Evolutionary conservation across 495 filamentous ascomycete genomes (phyloP), one percentile per base, ranked within the genome.

Genomic region (Lophiostoma macrostomum): DNA sequence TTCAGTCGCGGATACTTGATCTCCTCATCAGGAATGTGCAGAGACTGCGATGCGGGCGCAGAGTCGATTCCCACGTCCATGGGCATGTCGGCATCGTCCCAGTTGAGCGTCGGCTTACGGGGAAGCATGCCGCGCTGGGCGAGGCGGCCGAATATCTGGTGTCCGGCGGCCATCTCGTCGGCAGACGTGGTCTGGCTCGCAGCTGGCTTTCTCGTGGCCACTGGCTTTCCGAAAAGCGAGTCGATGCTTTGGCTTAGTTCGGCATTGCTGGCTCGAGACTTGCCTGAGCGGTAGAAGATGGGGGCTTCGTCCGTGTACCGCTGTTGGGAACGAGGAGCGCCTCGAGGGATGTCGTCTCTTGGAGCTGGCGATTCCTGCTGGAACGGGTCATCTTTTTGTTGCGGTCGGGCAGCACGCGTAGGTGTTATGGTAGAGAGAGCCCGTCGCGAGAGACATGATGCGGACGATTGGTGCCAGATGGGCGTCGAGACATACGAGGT

Each of bases 1-100:
- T 60, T 52, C 42, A 75, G 64, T 8, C 69, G 64, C 23, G 62
- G 43, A 16, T 68, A 50, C 8, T 46, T 57, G 11, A 28, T 42
- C n/a, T 61, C 45, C 30, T 20, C 22, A 27, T 52, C 42, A 46
- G 56, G 40, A 32, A 8, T 48, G 7, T n/a, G 35, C 29, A 31
- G 53, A 58, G 18, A 40, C 38, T 13, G 41, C 11, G n/a, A n/a
- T n/a, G n/a, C n/a, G n/a, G n/a, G n/a, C n/a, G n/a, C n/a, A n/a
- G n/a, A n/a, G n/a, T n/a, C n/a, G n/a, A n/a, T n/a, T n/a, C n/a
- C n/a, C n/a, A n/a, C n/a, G n/a, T n/a, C n/a, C n/a, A n/a, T 38
- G 27, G 54, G 53, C 47, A 62, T 37, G 11, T 35, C 18, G 39
- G 53, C 43, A 11, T 19, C n/a, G 43, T 50, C 29, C 14, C 50